Base-by-base conservation (phyloP, 2,329 filamentous ascomycete genomes). In the Fusarium albosuccineum region DNA sequence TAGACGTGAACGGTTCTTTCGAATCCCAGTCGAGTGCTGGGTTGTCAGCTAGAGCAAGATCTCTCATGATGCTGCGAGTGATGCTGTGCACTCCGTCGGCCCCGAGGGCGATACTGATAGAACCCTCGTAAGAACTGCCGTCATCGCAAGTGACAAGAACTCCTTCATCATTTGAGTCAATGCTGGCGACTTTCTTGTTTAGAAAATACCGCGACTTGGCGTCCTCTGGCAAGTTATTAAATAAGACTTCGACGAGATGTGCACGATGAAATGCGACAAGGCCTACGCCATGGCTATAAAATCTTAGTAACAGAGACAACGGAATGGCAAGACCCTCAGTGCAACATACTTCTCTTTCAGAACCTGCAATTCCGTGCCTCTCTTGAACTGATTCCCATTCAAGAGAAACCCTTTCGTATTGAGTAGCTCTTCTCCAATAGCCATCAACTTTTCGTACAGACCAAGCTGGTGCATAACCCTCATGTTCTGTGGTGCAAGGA, bases 141-240 rank as follows among this genome's bases (percentile, higher is more conserved):
- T 67, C 61, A 2, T 34, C 14, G 27, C 54, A 65, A 4, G 37
- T 42, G 9, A 67, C 61, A 3, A 14, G n/a, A 22, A 60, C 61
- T 7, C 57, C 55, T 10, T 57, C 16, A 1, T 16, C n/a, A 4
- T 11, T 54, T 7, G 57, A 17, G 2, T 26, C n/a, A 3, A 65
- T 60, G 3, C 67, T 59, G 5, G 63, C 71, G 1, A 66, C 55
- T 14, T 69, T 62, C 26, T 67, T 66, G 16, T 58, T 30, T 9
- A 33, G 36, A 6, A 56, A 22, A 9, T 52, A 64, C 10, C 34
- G 40, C 16, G 34, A 10, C 33, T 51, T 64, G 7, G 41, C 60
- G 11, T 49, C 48, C 5, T 57, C 52, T 10, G 55, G 50, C 1
- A 66, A 41, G 5, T 16, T 45, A 7, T 63, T 45, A 9, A 49